Conservation (phyloP, 106 monocot genomes). For the Acorus calamus region DNA sequence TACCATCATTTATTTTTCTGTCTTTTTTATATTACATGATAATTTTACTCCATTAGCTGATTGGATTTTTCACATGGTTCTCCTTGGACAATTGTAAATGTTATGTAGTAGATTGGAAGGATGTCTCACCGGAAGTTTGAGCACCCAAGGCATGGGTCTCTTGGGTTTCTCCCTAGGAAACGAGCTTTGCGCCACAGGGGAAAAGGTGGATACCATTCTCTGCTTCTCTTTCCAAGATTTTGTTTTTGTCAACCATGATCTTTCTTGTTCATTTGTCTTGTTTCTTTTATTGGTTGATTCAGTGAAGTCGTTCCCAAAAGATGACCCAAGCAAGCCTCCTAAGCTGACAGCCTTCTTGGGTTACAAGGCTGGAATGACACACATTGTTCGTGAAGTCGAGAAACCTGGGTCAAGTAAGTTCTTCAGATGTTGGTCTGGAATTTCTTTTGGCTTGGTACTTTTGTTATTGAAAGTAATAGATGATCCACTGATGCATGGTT, state of each 20-base stretch:
- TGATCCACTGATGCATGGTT: too few relatives aligned
- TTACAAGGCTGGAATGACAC: conserved; percentile 86
- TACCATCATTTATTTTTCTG: too few relatives aligned
- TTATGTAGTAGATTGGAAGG: not conserved
- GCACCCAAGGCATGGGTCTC: conserved; percentile 88
- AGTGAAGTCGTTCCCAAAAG: conserved; percentile 85
- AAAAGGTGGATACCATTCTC: conserved; percentile 26
- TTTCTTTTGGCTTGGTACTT: too few relatives aligned
- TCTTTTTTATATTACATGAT: too few relatives aligned
- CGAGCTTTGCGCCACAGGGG: conserved; percentile 67
- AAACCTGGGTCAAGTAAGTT: conserved; percentile 75
- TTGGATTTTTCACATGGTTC: too few relatives aligned
- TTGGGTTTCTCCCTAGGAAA: conserved; percentile 84
- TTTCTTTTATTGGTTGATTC: conserved; percentile 5
- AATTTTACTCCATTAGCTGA: too few relatives aligned
- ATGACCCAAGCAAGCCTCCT: conserved; percentile 61
- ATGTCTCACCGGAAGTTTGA: conserved; percentile 95
- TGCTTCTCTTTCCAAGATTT: too few relatives aligned
- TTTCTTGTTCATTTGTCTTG: too few relatives aligned
- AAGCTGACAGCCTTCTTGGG: conserved; percentile 70
- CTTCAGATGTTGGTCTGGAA: too few relatives aligned
- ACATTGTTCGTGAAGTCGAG: conserved; percentile 79
- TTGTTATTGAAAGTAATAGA: too few relatives aligned
- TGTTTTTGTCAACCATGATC: too few relatives aligned
- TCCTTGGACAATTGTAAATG: too few relatives aligned